Conservation (phyloP, 2,329 filamentous ascomycete genomes). For the Mycosphaerella sp. region DNA sequence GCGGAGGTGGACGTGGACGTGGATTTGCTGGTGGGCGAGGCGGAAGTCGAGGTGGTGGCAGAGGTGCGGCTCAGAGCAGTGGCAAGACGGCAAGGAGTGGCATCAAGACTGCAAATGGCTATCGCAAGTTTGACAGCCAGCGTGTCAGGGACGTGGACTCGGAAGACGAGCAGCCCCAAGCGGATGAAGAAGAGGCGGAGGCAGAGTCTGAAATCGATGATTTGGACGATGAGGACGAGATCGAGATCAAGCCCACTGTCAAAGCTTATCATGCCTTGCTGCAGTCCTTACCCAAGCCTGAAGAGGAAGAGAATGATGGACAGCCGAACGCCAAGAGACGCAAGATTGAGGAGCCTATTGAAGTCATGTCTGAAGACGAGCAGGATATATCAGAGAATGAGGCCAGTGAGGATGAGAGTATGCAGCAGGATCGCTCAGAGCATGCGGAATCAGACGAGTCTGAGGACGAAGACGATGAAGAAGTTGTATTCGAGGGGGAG, state of each 20-base stretch:
- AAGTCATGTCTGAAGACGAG: conserved; percentile 41
- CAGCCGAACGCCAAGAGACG: conserved; percentile 47
- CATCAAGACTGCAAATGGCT: conserved; percentile 30
- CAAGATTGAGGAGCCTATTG: conserved; percentile 39
- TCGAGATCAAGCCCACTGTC: conserved; percentile 23
- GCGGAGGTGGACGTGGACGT: conserved; percentile 25
- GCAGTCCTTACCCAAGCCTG: conserved; percentile 46
- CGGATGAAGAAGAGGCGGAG: conserved; percentile 22
- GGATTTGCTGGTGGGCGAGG: conserved; percentile 24
- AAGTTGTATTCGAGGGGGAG: conserved; percentile 16
- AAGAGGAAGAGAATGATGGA: conserved; percentile 33
- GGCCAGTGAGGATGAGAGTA: conserved; percentile 29
- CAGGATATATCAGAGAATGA: conserved; percentile 38
- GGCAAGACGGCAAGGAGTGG: conserved; percentile 30
- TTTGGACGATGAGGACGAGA: conserved; percentile 30
- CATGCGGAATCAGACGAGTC: conserved; percentile 34
- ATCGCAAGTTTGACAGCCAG: conserved; percentile 34
- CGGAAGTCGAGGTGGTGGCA: conserved; percentile 28
- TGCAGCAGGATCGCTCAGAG: conserved; percentile 45
- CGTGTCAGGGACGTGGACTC: conserved; percentile 30
- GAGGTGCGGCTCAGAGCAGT: conserved; percentile 18
- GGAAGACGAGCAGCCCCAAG: conserved; percentile 20
- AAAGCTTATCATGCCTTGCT: conserved; percentile 53
- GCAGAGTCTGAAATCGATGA: conserved; percentile 24
- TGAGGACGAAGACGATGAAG: conserved; percentile 14